Evolutionary conservation across 768 basidiomycete species (phyloP).

Genomic region (Dacryopinax spathularia): DNA sequence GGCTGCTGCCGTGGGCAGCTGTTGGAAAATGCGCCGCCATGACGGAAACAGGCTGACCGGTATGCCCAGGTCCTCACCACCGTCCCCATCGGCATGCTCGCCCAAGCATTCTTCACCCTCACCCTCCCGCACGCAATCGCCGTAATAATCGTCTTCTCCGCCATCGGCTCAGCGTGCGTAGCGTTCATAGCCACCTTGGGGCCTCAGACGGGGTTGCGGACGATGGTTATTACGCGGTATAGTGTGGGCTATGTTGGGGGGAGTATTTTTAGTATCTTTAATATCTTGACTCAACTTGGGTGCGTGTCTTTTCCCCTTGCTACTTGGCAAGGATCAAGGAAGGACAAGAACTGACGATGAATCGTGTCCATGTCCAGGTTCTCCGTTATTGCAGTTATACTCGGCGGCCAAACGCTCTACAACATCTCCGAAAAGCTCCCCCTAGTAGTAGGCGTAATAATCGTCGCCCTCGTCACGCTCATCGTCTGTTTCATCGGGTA

Average conservation of each 20-base stretch:
- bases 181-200: conserved; percentile 43
- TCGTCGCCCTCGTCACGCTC: conserved; percentile 17
- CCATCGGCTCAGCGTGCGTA: conserved; percentile 29
- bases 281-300: conserved; percentile 36
- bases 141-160: conserved; percentile 34
- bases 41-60: no score
- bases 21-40: no score
- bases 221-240: conserved; percentile 39
- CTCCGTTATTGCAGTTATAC: conserved; percentile 35
- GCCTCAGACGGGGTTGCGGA: conserved; percentile 38
- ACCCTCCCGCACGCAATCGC: conserved; percentile 35
- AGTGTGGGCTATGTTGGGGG: conserved; percentile 38
- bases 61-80: conserved; percentile 35
- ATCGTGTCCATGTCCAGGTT: conserved; percentile 41
- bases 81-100: conserved; percentile 39
- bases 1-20: conserved; percentile 35
- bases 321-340: neutral
- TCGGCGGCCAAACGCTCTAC: conserved; percentile 39
- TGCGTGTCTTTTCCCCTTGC: neutral
- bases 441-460: conserved; percentile 36
- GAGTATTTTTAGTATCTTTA: conserved; percentile 37
- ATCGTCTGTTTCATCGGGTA: neutral
- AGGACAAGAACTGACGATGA: neutral
- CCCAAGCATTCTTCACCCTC: conserved; percentile 35
- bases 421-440: conserved; percentile 33